These are phyloP conservation scores for Lipomyces yamanashiensis DNA, from an alignment of 805 yeast genomes.

Conservation along the genomic window DNA sequence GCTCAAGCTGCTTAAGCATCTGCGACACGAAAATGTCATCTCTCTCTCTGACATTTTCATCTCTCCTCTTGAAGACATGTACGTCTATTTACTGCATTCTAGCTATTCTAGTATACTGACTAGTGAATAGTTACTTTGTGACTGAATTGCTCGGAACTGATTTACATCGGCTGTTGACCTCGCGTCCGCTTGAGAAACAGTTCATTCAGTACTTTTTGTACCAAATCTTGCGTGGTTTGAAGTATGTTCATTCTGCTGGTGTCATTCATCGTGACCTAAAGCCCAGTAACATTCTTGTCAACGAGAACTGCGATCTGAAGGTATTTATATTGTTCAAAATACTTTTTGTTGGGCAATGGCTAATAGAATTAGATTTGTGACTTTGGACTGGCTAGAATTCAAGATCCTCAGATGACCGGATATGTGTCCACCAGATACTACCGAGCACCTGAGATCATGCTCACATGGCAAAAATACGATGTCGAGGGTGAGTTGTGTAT, in stretches of 20 bases:
- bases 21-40: conserved; percentile 92
- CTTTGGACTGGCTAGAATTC: conserved; percentile 94
- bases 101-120: neutral
- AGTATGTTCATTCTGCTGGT: conserved; percentile 90
- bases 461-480: conserved; percentile 97
- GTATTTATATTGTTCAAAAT: neutral
- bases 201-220: conserved; percentile 95
- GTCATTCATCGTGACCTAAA: conserved; percentile 88
- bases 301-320: conserved; percentile 88
- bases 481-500: conserved; percentile 55
- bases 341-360: neutral
- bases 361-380: conserved; percentile 62
- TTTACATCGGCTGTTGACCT: conserved; percentile 84
- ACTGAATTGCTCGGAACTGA: conserved; percentile 98
- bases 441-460: conserved; percentile 98
- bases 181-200: conserved; percentile 93
- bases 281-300: conserved; percentile 78
- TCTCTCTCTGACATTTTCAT: conserved; percentile 91
- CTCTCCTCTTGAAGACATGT: conserved; percentile 92
- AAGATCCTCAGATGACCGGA: conserved; percentile 99
- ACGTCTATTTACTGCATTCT: conserved; percentile 16
- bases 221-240: conserved; percentile 85
- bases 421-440: conserved; percentile 95
- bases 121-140: conserved; percentile 65
- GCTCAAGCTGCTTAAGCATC: conserved; percentile 86